These are phyloP conservation scores for Globisporangium paddicum DNA, from an alignment of 352 stramenopile species.

Conservation along the genomic window DNA sequence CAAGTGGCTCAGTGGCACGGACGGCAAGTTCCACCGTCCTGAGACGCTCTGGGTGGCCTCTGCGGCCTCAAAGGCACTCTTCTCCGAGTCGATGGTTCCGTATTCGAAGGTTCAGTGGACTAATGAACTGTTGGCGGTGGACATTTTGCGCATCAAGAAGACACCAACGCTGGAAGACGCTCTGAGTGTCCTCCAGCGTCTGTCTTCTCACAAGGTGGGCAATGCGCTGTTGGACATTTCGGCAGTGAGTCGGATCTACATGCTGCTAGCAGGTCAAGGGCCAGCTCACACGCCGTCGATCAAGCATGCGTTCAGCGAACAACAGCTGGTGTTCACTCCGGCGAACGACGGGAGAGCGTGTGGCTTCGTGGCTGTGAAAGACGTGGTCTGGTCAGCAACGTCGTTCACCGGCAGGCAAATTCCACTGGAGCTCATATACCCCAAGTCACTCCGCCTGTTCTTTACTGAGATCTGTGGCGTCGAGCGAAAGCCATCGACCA, in stretches of 20 bases:
- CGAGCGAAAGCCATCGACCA: conserved; percentile 49
- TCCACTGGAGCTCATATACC: conserved; percentile 47
- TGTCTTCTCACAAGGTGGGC: conserved; percentile 19
- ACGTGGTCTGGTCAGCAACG: conserved; percentile 40
- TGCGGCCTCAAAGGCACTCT: conserved; percentile 27
- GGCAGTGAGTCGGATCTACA: conserved; percentile 30
- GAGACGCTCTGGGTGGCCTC: conserved; percentile 43
- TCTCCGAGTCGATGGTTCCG: conserved; percentile 41
- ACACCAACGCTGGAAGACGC: conserved; percentile 34
- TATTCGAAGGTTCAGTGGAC: conserved; percentile 35
- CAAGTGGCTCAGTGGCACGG: conserved; percentile 38
- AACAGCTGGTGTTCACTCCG: conserved; percentile 24
- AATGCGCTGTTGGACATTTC: conserved; percentile 13
- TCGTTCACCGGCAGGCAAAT: conserved; percentile 24
- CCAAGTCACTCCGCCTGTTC: conserved; percentile 44
- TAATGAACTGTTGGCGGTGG: conserved; percentile 25
- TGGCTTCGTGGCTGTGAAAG: conserved; percentile 23
- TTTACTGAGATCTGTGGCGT: conserved; percentile 66
- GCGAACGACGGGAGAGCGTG: background rate
- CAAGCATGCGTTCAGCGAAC: conserved; percentile 20
- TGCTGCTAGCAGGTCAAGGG: conserved; percentile 33
- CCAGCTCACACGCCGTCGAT: conserved; percentile 12
- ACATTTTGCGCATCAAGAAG: conserved; percentile 41
- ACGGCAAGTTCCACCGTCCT: conserved; percentile 26
- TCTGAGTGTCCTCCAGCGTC: conserved; percentile 28